A percentile compares a stretch with the other conserved stretches of the same genome.
These are phyloP conservation scores for Ashbya aceris DNA, from an alignment of 1,139 yeast genomes.

Conservation along the genomic window DNA sequence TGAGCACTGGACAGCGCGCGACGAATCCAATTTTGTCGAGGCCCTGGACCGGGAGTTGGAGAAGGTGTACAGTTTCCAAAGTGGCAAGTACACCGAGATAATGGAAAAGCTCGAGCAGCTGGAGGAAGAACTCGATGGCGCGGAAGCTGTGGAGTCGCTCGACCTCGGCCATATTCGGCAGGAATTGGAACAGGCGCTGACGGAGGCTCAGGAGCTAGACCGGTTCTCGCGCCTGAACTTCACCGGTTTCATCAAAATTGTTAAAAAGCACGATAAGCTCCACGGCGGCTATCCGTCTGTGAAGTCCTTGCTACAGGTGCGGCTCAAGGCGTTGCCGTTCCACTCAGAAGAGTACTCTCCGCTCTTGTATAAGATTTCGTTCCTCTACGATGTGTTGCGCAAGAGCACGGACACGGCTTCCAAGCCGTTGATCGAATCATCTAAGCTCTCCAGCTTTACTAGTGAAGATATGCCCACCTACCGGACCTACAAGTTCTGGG, in stretches of 20 bases:
- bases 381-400: constrained; percentile 71
- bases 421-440: constrained; percentile 24
- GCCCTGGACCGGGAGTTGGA: constrained; percentile 81
- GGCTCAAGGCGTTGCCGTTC: constrained; percentile 81
- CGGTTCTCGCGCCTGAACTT: constrained; percentile 84
- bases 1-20: constrained; percentile 59
- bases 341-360: constrained; percentile 95
- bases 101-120: constrained; percentile 54
- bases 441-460: constrained; percentile 24
- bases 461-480: constrained; percentile 40
- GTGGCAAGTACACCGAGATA: constrained; percentile 58
- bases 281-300: constrained; percentile 75
- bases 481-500: constrained; percentile 86
- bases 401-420: constrained; percentile 23
- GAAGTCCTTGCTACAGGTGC: constrained; percentile 76
- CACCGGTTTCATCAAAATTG: constrained; percentile 90
- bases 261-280: constrained; percentile 88
- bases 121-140: constrained; percentile 39
- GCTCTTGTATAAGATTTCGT: constrained; percentile 70
- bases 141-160: constrained; percentile 23
- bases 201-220: constrained; percentile 76
- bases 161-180: constrained; percentile 40
- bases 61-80: constrained; percentile 86
- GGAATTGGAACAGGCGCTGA: constrained; percentile 63
- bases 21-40: constrained; percentile 74